Percentiles rank a stretch among this genome's conserved stretches.
phyloP scores from a whole-genome alignment of 176 grass and related monocot genomes.

The Ensete glaucum region DNA sequence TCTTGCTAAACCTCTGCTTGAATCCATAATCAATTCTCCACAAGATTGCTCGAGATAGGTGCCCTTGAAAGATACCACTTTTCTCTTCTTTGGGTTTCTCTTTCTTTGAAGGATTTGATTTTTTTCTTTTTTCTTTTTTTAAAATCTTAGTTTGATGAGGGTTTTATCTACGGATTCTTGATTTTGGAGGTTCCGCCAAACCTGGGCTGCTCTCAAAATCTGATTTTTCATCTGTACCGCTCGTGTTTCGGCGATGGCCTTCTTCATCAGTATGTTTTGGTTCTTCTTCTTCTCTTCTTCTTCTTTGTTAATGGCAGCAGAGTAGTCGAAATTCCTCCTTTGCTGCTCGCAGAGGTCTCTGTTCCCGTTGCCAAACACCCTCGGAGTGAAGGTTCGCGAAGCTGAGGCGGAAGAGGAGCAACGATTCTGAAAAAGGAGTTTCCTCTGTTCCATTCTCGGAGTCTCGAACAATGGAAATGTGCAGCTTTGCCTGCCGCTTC shows the following conservation, averaged over 20 bases:
- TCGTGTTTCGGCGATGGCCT: neutral
- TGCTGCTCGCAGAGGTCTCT: neutral
- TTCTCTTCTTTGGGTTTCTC: neutral
- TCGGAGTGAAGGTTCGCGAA: neutral
- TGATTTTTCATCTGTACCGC: neutral
- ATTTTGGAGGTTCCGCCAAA: neutral
- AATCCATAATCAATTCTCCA: constrained; percentile 6
- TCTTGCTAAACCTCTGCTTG: neutral
- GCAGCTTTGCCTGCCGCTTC: neutral
- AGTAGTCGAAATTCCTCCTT: neutral
- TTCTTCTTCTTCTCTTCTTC: neutral
- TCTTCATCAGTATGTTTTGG: neutral
- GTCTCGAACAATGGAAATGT: neutral
- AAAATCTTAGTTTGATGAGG: neutral
- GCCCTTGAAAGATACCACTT: neutral
- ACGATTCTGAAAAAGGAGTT: neutral
- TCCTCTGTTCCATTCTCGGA: neutral
- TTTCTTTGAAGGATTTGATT: constrained; percentile 5
- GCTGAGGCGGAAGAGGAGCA: neutral
- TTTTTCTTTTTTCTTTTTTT: neutral
- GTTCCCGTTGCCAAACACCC: neutral
- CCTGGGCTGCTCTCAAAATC: neutral
- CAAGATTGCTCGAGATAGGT: neutral
- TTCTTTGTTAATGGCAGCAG: neutral
- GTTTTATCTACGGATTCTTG: neutral